These are phyloP conservation scores for Yamadazyma atmosphaerica DNA, from an alignment of 1,139 yeast genomes.

Conservation along the genomic window DNA sequence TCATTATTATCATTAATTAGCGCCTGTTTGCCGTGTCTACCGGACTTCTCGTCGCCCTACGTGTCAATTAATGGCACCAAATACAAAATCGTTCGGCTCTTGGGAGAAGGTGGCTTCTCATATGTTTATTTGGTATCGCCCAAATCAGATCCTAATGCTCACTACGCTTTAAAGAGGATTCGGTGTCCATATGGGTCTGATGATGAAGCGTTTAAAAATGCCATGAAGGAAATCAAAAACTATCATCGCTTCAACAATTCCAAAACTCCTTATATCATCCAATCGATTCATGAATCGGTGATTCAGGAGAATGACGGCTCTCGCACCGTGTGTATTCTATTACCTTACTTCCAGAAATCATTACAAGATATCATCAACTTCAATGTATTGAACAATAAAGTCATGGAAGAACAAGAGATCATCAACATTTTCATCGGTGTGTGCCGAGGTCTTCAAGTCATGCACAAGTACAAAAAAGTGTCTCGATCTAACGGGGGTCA, in stretches of 20 bases:
- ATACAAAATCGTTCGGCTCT: conserved; percentile 60
- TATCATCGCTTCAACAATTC: conserved; percentile 65
- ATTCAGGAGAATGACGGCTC: conserved; percentile 77
- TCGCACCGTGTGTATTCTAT: conserved; percentile 70
- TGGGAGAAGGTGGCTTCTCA: conserved; percentile 91
- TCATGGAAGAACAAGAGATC: conserved; percentile 62
- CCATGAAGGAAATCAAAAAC: conserved; percentile 74
- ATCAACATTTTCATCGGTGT: conserved; percentile 63
- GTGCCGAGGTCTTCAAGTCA: conserved; percentile 69
- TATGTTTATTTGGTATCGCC: conserved; percentile 75
- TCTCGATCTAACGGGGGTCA: background rate
- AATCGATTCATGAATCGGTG: conserved; percentile 68
- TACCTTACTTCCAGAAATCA: conserved; percentile 74
- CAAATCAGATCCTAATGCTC: conserved; percentile 47
- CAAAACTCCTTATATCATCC: conserved; percentile 61
- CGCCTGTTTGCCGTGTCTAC: conserved; percentile 44
- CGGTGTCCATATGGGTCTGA: conserved; percentile 86
- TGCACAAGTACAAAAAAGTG: conserved; percentile 63
- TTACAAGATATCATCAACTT: conserved; percentile 75
- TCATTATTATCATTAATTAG: conserved; percentile 22
- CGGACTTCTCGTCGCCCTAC: conserved; percentile 44
- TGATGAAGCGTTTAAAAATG: conserved; percentile 56
- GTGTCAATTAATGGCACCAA: conserved; percentile 50
- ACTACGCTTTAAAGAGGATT: conserved; percentile 79
- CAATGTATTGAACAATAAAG: conserved; percentile 54